Base-by-base conservation (phyloP, 768 basidiomycete species). In the Saitozyma sp. region DNA sequence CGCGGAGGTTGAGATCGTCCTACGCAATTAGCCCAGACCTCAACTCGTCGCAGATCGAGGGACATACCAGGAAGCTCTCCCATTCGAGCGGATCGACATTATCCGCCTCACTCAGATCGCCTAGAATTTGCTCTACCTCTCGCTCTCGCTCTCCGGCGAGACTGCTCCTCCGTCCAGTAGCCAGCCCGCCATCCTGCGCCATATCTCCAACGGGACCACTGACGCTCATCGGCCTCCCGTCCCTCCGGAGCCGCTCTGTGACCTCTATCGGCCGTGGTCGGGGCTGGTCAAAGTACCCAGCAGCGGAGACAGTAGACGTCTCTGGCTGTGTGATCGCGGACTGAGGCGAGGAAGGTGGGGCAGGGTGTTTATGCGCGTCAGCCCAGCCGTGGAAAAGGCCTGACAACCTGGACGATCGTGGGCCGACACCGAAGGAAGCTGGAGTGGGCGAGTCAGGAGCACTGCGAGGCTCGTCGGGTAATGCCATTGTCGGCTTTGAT, bases 61-160 rank as follows among this genome's bases (percentile, higher is more conserved):
- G 50, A 40, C 11, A 50, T 51, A 9, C 58, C 58, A 8, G 50
- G 50, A 10, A 51, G 50, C 17, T 40, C 58, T 7, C 20, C 40
- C 84, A 46, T 85, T 6, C 87, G 87, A 8, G 88, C 77, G 89
- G 89, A 92, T 86, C 86, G 92, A 58, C 84, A 5, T 29, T 29
- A 29, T 29, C 29, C 29, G 29, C 29, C 5, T 29, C 29, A 29
- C 29, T 29, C 29, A 29, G 29, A 29, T 29, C 29, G 29, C 29
- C 29, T 29, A 5, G 29, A 29, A 2, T 29, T 29, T 29, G 29
- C 29, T 29, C 29, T 29, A 29, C 29, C 5, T 29, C 29, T 29
- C 29, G 29, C 5, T 29, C 29, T 29, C 29, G 29, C 29, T 29
- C 29, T 5, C 29, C 29, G 5, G 29, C 29, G 29, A 29, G 5